Conservation (phyloP, 2,329 filamentous ascomycete genomes). For the Fusarium robinianum region DNA sequence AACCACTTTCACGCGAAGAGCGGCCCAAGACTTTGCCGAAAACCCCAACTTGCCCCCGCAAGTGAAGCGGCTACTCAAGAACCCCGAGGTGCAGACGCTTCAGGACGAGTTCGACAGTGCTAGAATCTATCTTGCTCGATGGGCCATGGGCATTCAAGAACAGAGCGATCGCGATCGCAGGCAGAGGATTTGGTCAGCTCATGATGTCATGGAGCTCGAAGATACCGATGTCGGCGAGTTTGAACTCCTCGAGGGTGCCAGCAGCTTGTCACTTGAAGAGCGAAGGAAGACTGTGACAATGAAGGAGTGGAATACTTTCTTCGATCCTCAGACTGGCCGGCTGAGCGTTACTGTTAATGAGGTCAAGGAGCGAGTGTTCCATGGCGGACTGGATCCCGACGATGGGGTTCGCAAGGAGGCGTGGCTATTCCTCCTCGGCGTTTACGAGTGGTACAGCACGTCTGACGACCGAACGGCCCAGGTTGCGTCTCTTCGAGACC, state of each 20-base stretch:
- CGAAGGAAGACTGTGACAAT: conserved; percentile 76
- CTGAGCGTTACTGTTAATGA: conserved; percentile 84
- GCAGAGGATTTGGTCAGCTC: conserved; percentile 89
- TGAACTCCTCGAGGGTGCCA: conserved; percentile 84
- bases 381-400: conserved; percentile 85
- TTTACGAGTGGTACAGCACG: conserved; percentile 92
- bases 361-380: conserved; percentile 96
- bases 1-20: conserved; percentile 90
- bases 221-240: conserved; percentile 96
- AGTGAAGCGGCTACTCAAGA: conserved; percentile 80
- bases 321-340: conserved; percentile 74
- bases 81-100: conserved; percentile 91
- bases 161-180: conserved; percentile 88
- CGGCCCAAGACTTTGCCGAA: conserved; percentile 88
- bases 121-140: conserved; percentile 88
- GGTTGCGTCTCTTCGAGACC: conserved; percentile 83
- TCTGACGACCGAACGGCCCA: conserved; percentile 81
- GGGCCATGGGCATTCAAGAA: conserved; percentile 98
- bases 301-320: conserved; percentile 90
- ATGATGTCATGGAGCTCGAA: conserved; percentile 90
- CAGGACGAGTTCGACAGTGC: conserved; percentile 98
- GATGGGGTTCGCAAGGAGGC: conserved; percentile 95
- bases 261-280: conserved; percentile 74
- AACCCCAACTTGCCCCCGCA: conserved; percentile 91
- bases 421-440: conserved; percentile 90